A percentile compares a stretch with the other conserved stretches of the same genome.
Evolutionary conservation across 306 rosid genomes (phyloP).

Genomic region (Quercus alba): DNA sequence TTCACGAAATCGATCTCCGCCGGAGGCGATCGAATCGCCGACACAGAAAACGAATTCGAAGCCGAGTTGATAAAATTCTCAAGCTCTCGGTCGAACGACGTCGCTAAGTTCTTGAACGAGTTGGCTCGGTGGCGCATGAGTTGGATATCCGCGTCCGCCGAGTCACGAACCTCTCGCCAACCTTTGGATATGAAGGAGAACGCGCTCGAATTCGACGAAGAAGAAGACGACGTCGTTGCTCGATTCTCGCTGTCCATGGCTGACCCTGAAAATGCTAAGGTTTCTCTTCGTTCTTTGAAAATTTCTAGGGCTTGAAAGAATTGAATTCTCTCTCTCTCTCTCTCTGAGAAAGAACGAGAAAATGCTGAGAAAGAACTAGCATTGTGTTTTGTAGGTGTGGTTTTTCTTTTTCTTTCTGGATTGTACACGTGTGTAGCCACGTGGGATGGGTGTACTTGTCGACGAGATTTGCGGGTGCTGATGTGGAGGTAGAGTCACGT

Average conservation of each 20-base stretch:
- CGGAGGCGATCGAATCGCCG: conserved; percentile 63
- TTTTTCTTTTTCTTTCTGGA: not conserved
- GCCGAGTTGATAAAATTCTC: conserved; percentile 78
- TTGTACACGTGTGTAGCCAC: conserved; percentile 32
- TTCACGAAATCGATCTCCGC: conserved; percentile 89
- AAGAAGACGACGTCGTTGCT: conserved; percentile 43
- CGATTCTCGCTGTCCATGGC: conserved; percentile 55
- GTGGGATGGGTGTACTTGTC: conserved; percentile 20
- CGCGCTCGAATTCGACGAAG: conserved; percentile 59
- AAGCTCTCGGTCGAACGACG: conserved; percentile 86
- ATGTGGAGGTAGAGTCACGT: not conserved
- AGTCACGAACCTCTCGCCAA: conserved; percentile 88
- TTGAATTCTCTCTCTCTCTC: not conserved
- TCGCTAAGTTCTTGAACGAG: conserved; percentile 81
- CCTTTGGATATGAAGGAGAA: conserved; percentile 88
- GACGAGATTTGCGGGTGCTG: conserved; percentile 15
- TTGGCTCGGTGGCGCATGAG: conserved; percentile 87
- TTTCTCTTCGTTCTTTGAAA: not conserved
- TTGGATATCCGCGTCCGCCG: conserved; percentile 92
- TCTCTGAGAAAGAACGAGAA: too few relatives aligned
- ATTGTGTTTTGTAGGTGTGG: conserved; percentile 25
- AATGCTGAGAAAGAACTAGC: not conserved
- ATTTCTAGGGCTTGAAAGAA: too few relatives aligned
- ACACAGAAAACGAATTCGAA: conserved; percentile 51
- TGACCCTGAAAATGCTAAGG: not conserved